phyloP scores from a whole-genome alignment of 345 rosid genomes.

The Excoecaria agallocha region DNA sequence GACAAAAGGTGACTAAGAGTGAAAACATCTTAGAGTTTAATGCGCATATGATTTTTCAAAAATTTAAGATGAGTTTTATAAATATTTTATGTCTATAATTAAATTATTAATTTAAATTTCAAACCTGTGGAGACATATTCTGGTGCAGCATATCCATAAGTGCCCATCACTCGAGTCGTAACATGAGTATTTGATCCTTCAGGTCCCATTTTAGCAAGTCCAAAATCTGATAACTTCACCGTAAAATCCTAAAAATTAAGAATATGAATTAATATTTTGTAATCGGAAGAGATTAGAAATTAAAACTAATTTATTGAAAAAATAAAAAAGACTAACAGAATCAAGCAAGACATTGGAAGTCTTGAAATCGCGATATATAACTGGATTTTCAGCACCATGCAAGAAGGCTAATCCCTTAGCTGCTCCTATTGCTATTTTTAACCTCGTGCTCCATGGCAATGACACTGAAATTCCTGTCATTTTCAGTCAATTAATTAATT shows the following conservation, averaged over 20 bases:
- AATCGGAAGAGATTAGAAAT: background rate
- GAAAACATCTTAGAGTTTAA: no score
- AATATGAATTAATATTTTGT: background rate
- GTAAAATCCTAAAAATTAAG: conserved; percentile 61
- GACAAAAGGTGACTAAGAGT: no score
- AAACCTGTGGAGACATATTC: conserved; percentile 89
- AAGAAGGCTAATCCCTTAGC: conserved; percentile 89
- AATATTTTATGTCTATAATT: no score
- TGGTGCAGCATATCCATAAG: conserved; percentile 93
- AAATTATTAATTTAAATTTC: no score
- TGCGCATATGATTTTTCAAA: no score
- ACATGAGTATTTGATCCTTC: conserved; percentile 93
- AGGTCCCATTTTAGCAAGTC: conserved; percentile 92
- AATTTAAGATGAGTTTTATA: no score
- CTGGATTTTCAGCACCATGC: conserved; percentile 80
- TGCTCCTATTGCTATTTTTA: conserved; percentile 83
- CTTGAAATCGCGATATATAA: conserved; percentile 90
- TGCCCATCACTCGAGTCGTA: conserved; percentile 94
- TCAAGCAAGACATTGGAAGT: conserved; percentile 85
- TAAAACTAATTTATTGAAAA: background rate
- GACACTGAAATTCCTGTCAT: conserved; percentile 69
- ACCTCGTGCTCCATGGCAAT: conserved; percentile 81
- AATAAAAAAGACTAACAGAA: conserved; percentile 42
- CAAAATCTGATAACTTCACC: conserved; percentile 83
- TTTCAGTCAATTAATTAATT: no score